A percentile compares a stretch with the other conserved stretches of the same genome.
Conservation (phyloP, 495 filamentous ascomycete species). For the Penicillium daleae region DNA sequence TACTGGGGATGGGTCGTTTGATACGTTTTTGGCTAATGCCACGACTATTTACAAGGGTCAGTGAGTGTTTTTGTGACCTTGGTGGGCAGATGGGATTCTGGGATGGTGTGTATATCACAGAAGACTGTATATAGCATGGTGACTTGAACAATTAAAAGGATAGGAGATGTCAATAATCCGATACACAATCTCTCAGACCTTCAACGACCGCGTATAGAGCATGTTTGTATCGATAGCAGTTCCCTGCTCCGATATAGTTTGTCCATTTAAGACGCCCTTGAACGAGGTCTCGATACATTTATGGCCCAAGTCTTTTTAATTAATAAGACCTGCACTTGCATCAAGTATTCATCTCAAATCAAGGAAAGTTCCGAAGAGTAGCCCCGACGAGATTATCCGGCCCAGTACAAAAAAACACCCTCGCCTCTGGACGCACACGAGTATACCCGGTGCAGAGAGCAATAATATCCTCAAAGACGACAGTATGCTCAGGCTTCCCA, state of each 20-base stretch:
- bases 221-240: too few species aligned
- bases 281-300: not conserved
- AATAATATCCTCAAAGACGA: not conserved
- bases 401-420: not conserved
- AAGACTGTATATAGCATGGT: conserved; percentile 1
- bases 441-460: not conserved
- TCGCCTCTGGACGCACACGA: not conserved
- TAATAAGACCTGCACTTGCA: not conserved
- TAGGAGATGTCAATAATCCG: too few species aligned
- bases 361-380: not conserved
- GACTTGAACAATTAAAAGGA: too few species aligned
- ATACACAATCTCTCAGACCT: too few species aligned
- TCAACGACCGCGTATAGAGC: too few species aligned
- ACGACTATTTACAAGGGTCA: conserved; percentile 16
- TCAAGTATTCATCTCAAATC: not conserved
- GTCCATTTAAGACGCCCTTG: too few species aligned
- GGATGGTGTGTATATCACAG: not conserved
- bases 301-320: not conserved
- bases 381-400: not conserved
- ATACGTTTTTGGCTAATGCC: conserved; percentile 17
- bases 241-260: too few species aligned
- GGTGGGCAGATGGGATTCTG: not conserved
- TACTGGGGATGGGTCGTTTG: conserved; percentile 18
- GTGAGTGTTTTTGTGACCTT: not conserved
- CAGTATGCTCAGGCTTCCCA: not conserved